A percentile compares a stretch with the other conserved stretches of the same genome.
phyloP scores from a whole-genome alignment of 2,329 filamentous ascomycete species.

The Phialemoniopsis sp. region DNA sequence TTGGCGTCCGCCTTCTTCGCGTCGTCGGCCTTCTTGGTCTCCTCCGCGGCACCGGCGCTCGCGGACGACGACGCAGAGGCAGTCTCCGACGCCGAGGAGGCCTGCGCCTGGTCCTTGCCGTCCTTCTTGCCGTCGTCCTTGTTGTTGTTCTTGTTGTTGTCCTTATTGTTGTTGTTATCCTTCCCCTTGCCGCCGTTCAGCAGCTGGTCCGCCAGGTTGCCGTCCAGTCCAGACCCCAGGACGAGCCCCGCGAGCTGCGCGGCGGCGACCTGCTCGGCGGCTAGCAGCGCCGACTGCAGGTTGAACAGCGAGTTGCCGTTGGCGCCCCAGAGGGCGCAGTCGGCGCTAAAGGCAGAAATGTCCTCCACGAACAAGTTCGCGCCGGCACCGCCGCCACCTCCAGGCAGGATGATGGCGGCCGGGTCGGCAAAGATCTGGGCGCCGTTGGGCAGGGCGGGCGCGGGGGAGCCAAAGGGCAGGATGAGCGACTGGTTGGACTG shows the following conservation, averaged over 20 bases:
- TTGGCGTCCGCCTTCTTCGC: not conserved
- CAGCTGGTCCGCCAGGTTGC: conserved; percentile 6
- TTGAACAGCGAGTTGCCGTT: conserved; percentile 21
- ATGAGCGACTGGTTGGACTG: conserved; percentile 25
- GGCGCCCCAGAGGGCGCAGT: conserved; percentile 22
- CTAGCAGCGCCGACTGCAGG: conserved; percentile 16
- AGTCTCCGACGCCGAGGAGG: conserved; percentile 1
- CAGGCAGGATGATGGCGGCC: conserved; percentile 30
- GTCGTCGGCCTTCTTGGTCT: not conserved
- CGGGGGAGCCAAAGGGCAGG: conserved; percentile 24
- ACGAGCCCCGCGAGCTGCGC: conserved; percentile 17
- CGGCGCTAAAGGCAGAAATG: conserved; percentile 22
- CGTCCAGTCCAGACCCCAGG: conserved; percentile 9
- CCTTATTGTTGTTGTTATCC: not conserved
- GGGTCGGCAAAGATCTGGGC: conserved; percentile 29
- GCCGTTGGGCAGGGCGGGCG: conserved; percentile 18
- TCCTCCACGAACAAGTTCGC: conserved; percentile 28
- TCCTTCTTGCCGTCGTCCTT: not conserved
- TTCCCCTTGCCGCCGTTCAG: not conserved
- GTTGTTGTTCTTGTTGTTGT: not conserved
- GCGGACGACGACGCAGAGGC: not conserved
- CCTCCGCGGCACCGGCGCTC: not conserved
- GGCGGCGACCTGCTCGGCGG: conserved; percentile 20
- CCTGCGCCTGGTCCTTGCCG: not conserved
- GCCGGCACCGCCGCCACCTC: no score